phyloP scores from a whole-genome alignment of 441 rosid species.

The Gossypium gossypioides region DNA sequence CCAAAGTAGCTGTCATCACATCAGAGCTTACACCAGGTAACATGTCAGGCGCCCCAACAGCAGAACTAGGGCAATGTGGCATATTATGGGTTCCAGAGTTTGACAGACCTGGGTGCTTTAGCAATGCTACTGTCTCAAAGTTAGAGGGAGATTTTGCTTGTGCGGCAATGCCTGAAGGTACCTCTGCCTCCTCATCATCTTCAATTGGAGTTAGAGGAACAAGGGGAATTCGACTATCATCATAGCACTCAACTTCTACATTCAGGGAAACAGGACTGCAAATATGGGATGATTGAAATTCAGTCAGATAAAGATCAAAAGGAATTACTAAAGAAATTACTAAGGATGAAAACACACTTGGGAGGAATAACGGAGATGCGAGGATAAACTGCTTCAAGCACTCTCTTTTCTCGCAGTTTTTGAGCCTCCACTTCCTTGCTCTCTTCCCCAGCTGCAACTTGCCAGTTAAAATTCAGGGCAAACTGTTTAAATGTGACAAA shows the following conservation, averaged over 20 bases:
- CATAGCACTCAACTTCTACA: constrained; percentile 29
- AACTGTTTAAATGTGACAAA: constrained; percentile 30
- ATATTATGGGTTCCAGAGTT: constrained; percentile 9
- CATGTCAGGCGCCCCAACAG: not conserved
- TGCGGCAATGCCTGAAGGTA: constrained; percentile 15
- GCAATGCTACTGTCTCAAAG: constrained; percentile 4
- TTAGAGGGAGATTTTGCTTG: not conserved
- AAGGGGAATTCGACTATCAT: constrained; percentile 42
- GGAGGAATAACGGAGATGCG: constrained; percentile 45
- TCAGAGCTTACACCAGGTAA: constrained; percentile 23
- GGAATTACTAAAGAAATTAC: not conserved
- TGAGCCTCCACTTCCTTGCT: constrained; percentile 42
- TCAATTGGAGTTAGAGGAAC: constrained; percentile 51
- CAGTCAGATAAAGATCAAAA: not conserved
- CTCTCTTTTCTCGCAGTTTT: constrained; percentile 40
- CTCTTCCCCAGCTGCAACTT: constrained; percentile 49
- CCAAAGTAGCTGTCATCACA: constrained; percentile 29
- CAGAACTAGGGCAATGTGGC: not conserved
- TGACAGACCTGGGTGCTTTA: constrained; percentile 8
- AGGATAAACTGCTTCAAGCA: constrained; percentile 59
- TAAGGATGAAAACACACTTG: constrained; percentile 18
- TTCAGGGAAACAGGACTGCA: constrained; percentile 42
- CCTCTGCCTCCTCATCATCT: constrained; percentile 28
- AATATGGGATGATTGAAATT: constrained; percentile 11
- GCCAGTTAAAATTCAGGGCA: constrained; percentile 30